These are phyloP conservation scores for Ramularia collo-cygni DNA, from an alignment of 2,329 filamentous ascomycete genomes.

Conservation along the genomic window DNA sequence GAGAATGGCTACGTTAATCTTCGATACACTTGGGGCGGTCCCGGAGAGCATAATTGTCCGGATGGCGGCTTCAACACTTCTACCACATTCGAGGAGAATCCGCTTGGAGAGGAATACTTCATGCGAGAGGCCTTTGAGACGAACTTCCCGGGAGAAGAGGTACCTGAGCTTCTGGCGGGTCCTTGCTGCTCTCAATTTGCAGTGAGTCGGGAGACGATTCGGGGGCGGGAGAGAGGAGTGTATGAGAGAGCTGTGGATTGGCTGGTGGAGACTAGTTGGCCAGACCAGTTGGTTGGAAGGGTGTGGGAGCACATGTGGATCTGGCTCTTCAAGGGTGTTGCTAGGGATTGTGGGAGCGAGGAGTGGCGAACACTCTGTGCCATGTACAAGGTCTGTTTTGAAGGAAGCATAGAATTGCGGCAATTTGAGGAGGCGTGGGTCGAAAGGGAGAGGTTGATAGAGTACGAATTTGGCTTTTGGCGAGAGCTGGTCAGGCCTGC, in stretches of 20 bases:
- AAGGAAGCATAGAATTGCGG: too few species aligned
- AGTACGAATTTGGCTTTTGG: too few species aligned
- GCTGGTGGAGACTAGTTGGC: constrained; percentile 10
- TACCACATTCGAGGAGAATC: constrained; percentile 10
- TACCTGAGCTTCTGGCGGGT: constrained; percentile 15
- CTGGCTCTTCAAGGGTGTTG: constrained; percentile 12
- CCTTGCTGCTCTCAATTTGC: constrained; percentile 22
- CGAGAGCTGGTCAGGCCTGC: too few species aligned
- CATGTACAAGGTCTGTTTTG: constrained; percentile 18
- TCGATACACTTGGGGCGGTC: constrained; percentile 15
- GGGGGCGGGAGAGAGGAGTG: constrained; percentile 7
- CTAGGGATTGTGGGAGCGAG: constrained; percentile 12
- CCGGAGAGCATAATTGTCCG: constrained; percentile 9
- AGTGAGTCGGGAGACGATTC: constrained; percentile 12
- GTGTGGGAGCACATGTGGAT: constrained; percentile 22
- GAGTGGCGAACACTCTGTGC: constrained; percentile 10
- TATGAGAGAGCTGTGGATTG: constrained; percentile 11
- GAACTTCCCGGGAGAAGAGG: constrained; percentile 14
- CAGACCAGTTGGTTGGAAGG: constrained; percentile 13
- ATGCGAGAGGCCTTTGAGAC: constrained; percentile 12
- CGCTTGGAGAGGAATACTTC: constrained; percentile 16
- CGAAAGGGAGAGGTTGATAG: too few species aligned
- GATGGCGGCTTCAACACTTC: constrained; percentile 17
- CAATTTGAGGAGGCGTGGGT: too few species aligned
- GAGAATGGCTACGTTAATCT: constrained; percentile 18